phyloP scores from a whole-genome alignment of 306 rosid genomes.

The Prunus kanzakura region DNA sequence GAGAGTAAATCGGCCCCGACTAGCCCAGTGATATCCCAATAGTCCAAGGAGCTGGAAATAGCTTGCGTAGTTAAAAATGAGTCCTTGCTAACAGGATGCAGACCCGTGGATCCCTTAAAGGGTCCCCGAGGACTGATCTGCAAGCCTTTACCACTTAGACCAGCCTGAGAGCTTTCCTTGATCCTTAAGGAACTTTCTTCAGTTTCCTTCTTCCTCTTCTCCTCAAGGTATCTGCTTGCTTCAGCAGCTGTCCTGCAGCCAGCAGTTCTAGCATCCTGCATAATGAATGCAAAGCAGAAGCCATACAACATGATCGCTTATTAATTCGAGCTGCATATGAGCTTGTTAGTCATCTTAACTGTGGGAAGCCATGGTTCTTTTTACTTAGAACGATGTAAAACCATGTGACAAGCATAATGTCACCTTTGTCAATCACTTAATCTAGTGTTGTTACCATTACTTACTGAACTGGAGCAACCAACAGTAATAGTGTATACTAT shows the following conservation, averaged over 20 bases:
- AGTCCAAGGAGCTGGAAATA: slow-evolving; percentile 39
- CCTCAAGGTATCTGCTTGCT: slow-evolving; percentile 49
- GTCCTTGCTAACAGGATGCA: slow-evolving; percentile 36
- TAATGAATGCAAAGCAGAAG: slow-evolving; percentile 12
- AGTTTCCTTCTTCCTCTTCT: slow-evolving; percentile 49
- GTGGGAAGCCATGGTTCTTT: background rate
- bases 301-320: background rate
- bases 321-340: no score
- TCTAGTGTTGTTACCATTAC: background rate
- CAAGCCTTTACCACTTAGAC: slow-evolving; percentile 30
- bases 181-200: slow-evolving; percentile 36
- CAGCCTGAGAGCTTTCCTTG: slow-evolving; percentile 48
- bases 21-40: slow-evolving; percentile 71
- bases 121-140: slow-evolving; percentile 40
- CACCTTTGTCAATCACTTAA: no score
- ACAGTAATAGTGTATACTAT: background rate
- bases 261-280: slow-evolving; percentile 76
- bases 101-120: slow-evolving; percentile 33
- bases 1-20: slow-evolving; percentile 64
- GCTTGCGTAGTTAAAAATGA: slow-evolving; percentile 28
- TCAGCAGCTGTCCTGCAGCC: slow-evolving; percentile 68
- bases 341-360: background rate
- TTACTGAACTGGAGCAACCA: background rate
- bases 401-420: background rate
- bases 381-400: background rate